Base-by-base conservation (phyloP, 78 protist species). In the Dictyostelium citrinum region DNA sequence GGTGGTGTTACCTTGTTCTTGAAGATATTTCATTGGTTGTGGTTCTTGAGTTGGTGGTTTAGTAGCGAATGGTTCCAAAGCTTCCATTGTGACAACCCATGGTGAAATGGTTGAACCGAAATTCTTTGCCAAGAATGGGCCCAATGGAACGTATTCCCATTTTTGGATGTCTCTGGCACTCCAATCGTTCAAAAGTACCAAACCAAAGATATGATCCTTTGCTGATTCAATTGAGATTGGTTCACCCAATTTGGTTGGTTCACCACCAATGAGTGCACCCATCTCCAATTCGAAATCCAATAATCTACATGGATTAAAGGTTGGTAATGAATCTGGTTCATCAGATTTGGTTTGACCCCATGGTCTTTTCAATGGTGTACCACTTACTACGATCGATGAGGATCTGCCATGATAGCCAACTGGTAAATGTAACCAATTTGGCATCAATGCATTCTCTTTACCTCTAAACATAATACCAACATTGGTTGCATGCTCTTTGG, bases 331-430 rank as follows among this genome's bases (percentile, higher is more conserved):
- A 5, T n/a, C 82, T 55, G 64, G 64, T 5, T 81, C 95, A 61
- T 81, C 91, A 2, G 95, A 82, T 27, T 82, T 82, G 68, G 71
- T 46, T 91, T 98, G 99, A 35, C 99, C 99, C 7, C 91, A 35
- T 39, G 99, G 99, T n/a, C 99, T 95, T 27, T 20, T 22, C n/a
- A 97, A 10, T 29, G 80, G 80, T 35, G 98, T 90, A 67, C 98
- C 98, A 11, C 96, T 70, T 70, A 97, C 97, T 27, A 97, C 97
- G 20, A 98, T 90, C 3, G 97, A 81, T 31, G 98, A 97, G 1
- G 99, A 92, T 64, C 99, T 97, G 64, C 99, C 99, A 90, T 98
- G 99, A 92, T 98, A 98, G 27, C 98, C 99, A 61, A 98, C 97
- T 61, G 99, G 99, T 11, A 98, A 29, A 72, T 96, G 98, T 27